Base-by-base conservation (phyloP, 306 rosid species). In the Albizia julibrissin region DNA sequence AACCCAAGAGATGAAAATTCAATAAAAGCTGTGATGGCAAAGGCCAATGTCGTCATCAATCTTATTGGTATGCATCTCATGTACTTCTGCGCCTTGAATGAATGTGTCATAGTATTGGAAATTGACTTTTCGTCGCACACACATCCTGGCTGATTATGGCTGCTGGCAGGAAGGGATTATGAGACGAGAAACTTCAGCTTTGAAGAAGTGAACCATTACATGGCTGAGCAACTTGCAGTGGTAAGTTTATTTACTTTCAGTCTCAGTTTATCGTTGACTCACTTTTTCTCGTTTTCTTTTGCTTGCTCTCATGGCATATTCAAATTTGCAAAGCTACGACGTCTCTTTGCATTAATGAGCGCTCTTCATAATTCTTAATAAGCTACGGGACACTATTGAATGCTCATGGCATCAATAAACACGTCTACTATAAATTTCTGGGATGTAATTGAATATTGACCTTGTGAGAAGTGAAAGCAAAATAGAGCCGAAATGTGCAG, bases 131-230 rank as follows among this genome's bases (percentile, higher is more conserved):
- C 19, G 46, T 54, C 31, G 8, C 37, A 74, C 84, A 62, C 44
- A 86, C 67, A 73, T 72, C 58, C 82, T 77, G 14, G 72, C 59
- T 81, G 58, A 64, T 82, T 82, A 0, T 81, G 81, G 79, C 58
- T 79, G 62, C 85, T 87, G 81, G 82, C 94, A 96, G 99, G 99
- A 87, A 92, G 94, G 85, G 99, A 96, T 82, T 91, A 89, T 77
- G 99, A 91, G 88, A 96, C 99, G 69, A 91, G 99, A 87, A 96
- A 96, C 89, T 96, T 76, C 78, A 91, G 99, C 92, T 93, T 91
- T 84, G 98, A 93, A 89, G 98, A 91, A 84, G 99, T 90, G 84
- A 90, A 96, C 90, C 87, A 88, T 90, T 83, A 79, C 78, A 96
- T 96, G 98, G 97, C 99, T 31, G 94, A 93, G 87, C 92, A 92